Evolutionary conservation across 208 protist genomes (phyloP).

Genomic region (Zelonia costaricensis): DNA sequence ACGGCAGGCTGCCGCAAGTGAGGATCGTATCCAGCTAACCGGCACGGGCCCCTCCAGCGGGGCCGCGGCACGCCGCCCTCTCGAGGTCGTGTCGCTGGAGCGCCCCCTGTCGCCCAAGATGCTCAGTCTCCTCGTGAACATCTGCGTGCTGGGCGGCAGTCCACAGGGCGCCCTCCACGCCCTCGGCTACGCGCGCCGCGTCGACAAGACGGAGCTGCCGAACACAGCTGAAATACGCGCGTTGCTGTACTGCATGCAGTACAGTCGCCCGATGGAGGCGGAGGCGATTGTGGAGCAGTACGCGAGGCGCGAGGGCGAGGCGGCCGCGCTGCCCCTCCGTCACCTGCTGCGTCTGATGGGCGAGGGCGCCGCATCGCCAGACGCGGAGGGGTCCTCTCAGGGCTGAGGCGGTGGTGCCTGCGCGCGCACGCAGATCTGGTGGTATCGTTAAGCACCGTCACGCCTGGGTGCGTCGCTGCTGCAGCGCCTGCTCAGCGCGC

Average conservation of each 20-base stretch:
- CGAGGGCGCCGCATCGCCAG: slow-evolving; percentile 12
- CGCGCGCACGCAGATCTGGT: no score
- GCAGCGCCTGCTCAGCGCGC: no score
- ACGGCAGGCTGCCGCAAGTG: slow-evolving; percentile 43
- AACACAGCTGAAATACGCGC: slow-evolving; percentile 63
- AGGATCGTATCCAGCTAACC: slow-evolving; percentile 54
- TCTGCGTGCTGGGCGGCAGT: slow-evolving; percentile 79
- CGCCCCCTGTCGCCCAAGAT: slow-evolving; percentile 42
- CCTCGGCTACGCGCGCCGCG: slow-evolving; percentile 64
- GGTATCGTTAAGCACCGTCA: no score
- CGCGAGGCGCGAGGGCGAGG: slow-evolving; percentile 39
- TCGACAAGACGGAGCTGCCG: slow-evolving; percentile 65
- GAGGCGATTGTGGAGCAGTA: slow-evolving; percentile 64
- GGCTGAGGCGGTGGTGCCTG: no score
- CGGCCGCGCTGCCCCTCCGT: slow-evolving; percentile 41
- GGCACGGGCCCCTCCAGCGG: slow-evolving; percentile 62
- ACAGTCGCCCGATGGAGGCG: slow-evolving; percentile 72
- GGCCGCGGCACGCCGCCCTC: slow-evolving; percentile 22
- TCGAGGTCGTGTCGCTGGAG: slow-evolving; percentile 20
- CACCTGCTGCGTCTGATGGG: slow-evolving; percentile 40
- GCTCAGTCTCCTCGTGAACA: slow-evolving; percentile 72
- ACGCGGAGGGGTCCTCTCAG: no score
- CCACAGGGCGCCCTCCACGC: slow-evolving; percentile 64
- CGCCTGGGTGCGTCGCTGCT: no score
- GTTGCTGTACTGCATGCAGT: slow-evolving; percentile 76